Conservation (phyloP, 2,329 filamentous ascomycete genomes). For the Cladobotryum mycophilum region DNA sequence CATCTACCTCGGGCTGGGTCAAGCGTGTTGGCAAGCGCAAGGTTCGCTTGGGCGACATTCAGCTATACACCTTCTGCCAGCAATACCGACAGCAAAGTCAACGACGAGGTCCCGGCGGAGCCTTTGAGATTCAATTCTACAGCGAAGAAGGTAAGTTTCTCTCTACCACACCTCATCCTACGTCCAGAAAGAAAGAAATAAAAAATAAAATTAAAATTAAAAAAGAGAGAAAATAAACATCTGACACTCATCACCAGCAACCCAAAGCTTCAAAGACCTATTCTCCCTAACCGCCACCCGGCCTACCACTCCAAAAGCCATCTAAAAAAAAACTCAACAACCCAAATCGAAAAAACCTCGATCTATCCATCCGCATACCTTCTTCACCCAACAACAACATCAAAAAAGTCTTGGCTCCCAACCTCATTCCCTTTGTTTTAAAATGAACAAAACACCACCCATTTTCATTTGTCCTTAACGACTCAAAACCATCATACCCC, state of each 20-base stretch:
- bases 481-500: background rate
- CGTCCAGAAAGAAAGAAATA: no score
- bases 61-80: constrained; percentile 54
- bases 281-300: constrained; percentile 23
- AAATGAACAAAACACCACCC: no score
- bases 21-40: constrained; percentile 39
- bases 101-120: constrained; percentile 40
- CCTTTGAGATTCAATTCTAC: constrained; percentile 47
- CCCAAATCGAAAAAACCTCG: background rate
- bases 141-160: constrained; percentile 31
- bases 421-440: no score
- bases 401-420: constrained; percentile 3
- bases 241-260: constrained; percentile 18
- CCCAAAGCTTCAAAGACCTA: constrained; percentile 35
- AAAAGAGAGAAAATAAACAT: no score
- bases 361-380: background rate
- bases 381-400: background rate
- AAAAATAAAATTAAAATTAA: no score
- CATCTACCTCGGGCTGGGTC: constrained; percentile 44
- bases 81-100: constrained; percentile 47
- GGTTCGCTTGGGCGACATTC: constrained; percentile 47
- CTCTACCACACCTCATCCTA: background rate
- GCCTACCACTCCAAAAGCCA: background rate
- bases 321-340: background rate
- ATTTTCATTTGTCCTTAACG: no score